A percentile compares a stretch with the other conserved stretches of the same genome.
phyloP scores from a whole-genome alignment of 805 yeast species.

The Candida oleophila region DNA sequence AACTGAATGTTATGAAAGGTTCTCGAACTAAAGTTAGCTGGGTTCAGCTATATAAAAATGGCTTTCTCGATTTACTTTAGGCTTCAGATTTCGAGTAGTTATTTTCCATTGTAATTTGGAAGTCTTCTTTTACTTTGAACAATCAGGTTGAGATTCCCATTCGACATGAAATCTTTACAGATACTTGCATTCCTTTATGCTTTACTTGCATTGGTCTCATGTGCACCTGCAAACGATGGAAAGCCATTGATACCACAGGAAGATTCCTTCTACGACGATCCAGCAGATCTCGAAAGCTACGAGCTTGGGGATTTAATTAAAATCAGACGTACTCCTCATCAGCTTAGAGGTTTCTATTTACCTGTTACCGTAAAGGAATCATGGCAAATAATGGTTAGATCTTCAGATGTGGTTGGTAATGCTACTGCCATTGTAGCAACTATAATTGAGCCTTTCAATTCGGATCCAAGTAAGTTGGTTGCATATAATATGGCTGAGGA shows the following conservation, averaged over 20 bases:
- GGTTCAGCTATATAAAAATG: too few relatives aligned
- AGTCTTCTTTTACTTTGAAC: too few relatives aligned
- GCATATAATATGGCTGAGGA: constrained; percentile 22
- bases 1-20: too few relatives aligned
- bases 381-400: constrained; percentile 12
- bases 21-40: too few relatives aligned
- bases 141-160: too few relatives aligned
- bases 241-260: constrained; percentile 3
- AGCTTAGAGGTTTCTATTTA: constrained; percentile 9
- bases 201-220: background rate
- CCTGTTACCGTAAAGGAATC: constrained; percentile 9
- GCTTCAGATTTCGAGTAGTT: too few relatives aligned
- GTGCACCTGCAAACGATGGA: background rate
- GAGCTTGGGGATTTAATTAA: constrained; percentile 13
- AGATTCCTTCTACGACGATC: constrained; percentile 16
- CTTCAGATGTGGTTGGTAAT: constrained; percentile 13
- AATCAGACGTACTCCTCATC: constrained; percentile 11
- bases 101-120: too few relatives aligned
- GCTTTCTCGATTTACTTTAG: too few relatives aligned
- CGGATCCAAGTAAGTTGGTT: constrained; percentile 18
- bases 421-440: constrained; percentile 17
- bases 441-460: constrained; percentile 19
- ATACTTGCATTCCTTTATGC: too few relatives aligned
- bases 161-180: too few relatives aligned
- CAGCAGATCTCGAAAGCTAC: constrained; percentile 13